Evolutionary conservation across 2,329 filamentous ascomycete genomes (phyloP), one percentile per base, ranked within the genome.

Genomic region (Ophiognomonia clavigignenti-juglandacearum): DNA sequence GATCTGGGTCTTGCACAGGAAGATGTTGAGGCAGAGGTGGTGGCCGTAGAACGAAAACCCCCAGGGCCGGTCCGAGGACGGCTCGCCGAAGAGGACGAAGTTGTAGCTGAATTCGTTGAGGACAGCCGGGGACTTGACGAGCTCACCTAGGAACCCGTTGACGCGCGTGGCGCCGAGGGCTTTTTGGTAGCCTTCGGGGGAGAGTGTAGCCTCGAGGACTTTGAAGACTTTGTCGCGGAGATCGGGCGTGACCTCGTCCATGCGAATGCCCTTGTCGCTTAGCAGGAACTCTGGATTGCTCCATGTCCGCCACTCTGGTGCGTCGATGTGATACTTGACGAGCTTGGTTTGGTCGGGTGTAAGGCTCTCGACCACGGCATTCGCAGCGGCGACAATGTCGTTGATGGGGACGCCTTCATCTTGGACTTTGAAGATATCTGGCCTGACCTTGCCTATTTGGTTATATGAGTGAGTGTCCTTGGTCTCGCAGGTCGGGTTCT

Each of bases 61-160:
- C 86, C 86, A 90, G 0, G 85, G 81, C 3, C 65, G 55, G 0
- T 68, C 68, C 0, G 66, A 59, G 0, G 79, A 82, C 0, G 83
- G 83, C 9, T 64, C 63, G 10, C 85, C 85, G 58, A 89, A 89
- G 2, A 89, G 67, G 29, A 80, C 77, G 50, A 88, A 84, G 64
- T 89, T 89, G 72, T 90, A 90, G 1, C 82, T 86, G 65, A 77
- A 80, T 61, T 88, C 78, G 65, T 88, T 89, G 75, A 86, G 80
- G 43, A 90, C 76, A 6, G 66, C 62, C 0, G 78, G 74, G 0
- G 79, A 73, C 27, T 78, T 59, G 41, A 86, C 80, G 0, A 89
- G 71, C 50, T 86, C 75, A 37, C 85, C 86, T 0, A 90, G 74
- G 64, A 88, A 89, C 46, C 83, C 80, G 63, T 90, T 89, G 60